Evolutionary conservation across 805 yeast genomes (phyloP), one percentile per base, ranked within the genome.

Genomic region (Jamesozyma gamospora): DNA sequence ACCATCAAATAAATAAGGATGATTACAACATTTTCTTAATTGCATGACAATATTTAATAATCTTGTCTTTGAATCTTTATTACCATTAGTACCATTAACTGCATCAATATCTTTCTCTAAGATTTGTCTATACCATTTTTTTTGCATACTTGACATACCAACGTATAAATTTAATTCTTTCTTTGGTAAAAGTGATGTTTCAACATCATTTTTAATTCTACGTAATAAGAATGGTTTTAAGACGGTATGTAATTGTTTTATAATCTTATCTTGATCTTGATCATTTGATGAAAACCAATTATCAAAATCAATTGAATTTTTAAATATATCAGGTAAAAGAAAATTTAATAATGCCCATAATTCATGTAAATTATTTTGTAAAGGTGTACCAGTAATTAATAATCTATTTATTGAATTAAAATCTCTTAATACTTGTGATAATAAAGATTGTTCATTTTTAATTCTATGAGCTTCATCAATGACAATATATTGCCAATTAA

Each of bases 391-490:
- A 0, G 94, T 82, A 40, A 82, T 81, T 41, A 82, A 65, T 43
- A 82, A 62, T 52, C 94, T 68, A 56, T 80, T 79, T 35, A 70
- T 73, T 1, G 86, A 78, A 47, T 78, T 76, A 56, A 82, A 80
- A 63, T 79, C 69, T 52, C 92, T 67, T 36, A 82, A 75, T 37
- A 82, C 82, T 53, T 82, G 90, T 0, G 87, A 79, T 33, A 82
- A 60, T 58, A 79, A 60, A 2, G 81, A 72, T 52, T 79, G 82
- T 52, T 82, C 92, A 56, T 82, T 82, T 52, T 82, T 82, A 48
- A 82, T 77, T 64, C 92, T 69, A 55, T 82, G 94, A 6, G 92
- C 92, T 61, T 60, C 94, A 60, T 82, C 94, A 44, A 82, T 79
- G 16, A 82, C 69, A 33, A 82, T 76, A 54, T 82, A 82, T 54